A percentile compares a stretch with the other conserved stretches of the same genome.
phyloP scores from a whole-genome alignment of 2,329 filamentous ascomycete species.

The Fusarium protoensiforme region DNA sequence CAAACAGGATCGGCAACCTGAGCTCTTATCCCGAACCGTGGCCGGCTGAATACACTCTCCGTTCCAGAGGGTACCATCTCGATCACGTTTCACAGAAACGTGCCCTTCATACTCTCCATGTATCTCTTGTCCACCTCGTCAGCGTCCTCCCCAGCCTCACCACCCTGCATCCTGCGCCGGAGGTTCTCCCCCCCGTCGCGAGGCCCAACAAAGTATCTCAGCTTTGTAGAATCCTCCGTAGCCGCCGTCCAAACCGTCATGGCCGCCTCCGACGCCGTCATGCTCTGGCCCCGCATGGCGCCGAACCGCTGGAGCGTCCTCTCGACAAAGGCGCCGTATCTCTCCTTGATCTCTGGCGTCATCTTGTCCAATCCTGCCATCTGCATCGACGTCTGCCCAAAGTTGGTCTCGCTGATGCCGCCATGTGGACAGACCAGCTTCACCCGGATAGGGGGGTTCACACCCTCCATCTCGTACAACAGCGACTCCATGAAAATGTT shows the following conservation, averaged over 20 bases:
- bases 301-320: slow-evolving; percentile 28
- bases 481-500: slow-evolving; percentile 13
- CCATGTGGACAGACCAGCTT: slow-evolving; percentile 19
- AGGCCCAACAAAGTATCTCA: slow-evolving; percentile 17
- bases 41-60: not conserved
- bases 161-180: slow-evolving; percentile 13
- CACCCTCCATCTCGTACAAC: slow-evolving; percentile 16
- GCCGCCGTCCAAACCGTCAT: slow-evolving; percentile 16
- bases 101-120: slow-evolving; percentile 28
- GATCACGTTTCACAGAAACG: slow-evolving; percentile 30
- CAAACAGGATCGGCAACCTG: not conserved
- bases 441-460: slow-evolving; percentile 9
- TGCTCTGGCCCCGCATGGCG: slow-evolving; percentile 26
- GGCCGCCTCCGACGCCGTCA: slow-evolving; percentile 17
- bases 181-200: slow-evolving; percentile 10
- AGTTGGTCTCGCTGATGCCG: slow-evolving; percentile 23
- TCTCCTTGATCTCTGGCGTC: slow-evolving; percentile 23
- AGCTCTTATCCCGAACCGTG: not conserved
- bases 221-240: slow-evolving; percentile 12
- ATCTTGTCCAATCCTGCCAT: slow-evolving; percentile 29
- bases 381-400: slow-evolving; percentile 23
- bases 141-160: not conserved
- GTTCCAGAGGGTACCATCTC: slow-evolving; percentile 14
- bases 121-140: slow-evolving; percentile 23
- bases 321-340: slow-evolving; percentile 12